phyloP scores from a whole-genome alignment of 345 rosid species.

The Salix brachista region DNA sequence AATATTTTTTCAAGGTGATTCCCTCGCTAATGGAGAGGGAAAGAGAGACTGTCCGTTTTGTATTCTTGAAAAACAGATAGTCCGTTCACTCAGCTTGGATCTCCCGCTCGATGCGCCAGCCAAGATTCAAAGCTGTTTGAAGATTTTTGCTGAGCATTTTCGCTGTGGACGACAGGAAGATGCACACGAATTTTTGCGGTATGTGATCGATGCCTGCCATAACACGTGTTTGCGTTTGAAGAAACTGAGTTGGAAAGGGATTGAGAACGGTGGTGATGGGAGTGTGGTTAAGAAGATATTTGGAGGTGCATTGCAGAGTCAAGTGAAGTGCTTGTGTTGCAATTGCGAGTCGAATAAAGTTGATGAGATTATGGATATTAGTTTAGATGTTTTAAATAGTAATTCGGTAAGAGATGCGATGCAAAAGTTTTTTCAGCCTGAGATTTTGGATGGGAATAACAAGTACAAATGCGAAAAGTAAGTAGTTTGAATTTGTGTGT shows the following conservation, averaged over 20 bases:
- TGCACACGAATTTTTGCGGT: slow-evolving; percentile 91
- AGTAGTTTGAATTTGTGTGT: slow-evolving; percentile 7
- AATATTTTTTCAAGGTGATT: slow-evolving; percentile 54
- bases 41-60: slow-evolving; percentile 92
- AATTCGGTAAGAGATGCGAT: slow-evolving; percentile 70
- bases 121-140: slow-evolving; percentile 62
- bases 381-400: slow-evolving; percentile 71
- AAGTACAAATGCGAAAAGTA: slow-evolving; percentile 90
- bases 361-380: slow-evolving; percentile 97
- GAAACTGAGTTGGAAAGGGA: slow-evolving; percentile 60
- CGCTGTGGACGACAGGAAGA: slow-evolving; percentile 86
- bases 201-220: slow-evolving; percentile 93
- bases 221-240: slow-evolving; percentile 76
- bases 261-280: slow-evolving; percentile 16
- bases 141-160: slow-evolving; percentile 69
- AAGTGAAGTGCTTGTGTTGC: slow-evolving; percentile 86
- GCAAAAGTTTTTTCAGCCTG: slow-evolving; percentile 86
- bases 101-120: slow-evolving; percentile 54
- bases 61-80: slow-evolving; percentile 70
- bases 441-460: slow-evolving; percentile 85
- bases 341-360: slow-evolving; percentile 83
- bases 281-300: slow-evolving; percentile 78
- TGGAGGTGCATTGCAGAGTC: slow-evolving; percentile 95
- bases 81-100: slow-evolving; percentile 68
- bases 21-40: slow-evolving; percentile 39